Base-by-base conservation (phyloP, 2,329 filamentous ascomycete species). In the Botrytis cinerea region DNA sequence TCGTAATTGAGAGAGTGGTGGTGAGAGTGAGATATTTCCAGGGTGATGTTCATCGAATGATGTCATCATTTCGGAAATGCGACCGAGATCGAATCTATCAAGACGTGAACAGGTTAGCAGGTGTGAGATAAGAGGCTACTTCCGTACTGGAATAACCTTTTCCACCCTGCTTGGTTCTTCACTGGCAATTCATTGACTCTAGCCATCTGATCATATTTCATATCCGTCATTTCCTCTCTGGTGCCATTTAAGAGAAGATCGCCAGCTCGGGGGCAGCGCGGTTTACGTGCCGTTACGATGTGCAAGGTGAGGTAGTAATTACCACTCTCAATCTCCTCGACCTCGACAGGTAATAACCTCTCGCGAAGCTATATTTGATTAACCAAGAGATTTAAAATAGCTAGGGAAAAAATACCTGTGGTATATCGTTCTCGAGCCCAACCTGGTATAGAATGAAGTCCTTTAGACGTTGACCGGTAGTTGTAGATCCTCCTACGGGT, bases 251-350 rank as follows among this genome's bases (percentile, higher is more conserved):
- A 28, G 25, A 80, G 77, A 0, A 79, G 69, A 62, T 81, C 79
- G 9, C 80, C 80, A 10, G 77, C 74, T 16, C 79, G 76, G 18
- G 76, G 74, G 6, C 60, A 51, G 16, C 59, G 72, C 40, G 80
- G 80, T 38, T 80, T 80, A 10, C 79, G 77, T 4, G 76, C 79
- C 4, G 80, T 80, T 18, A 81, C 75, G n/a, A 81, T 74, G 62
- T 81, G 78, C 2, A 80, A 72, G 35, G 80, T 80, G 14, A 80
- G 45, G 72, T 74, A 77, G 51, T 78, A 79, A 6, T 61, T 54
- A 14, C 78, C 78, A 12, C 74, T 77, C 40, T 75, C 71, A 20
- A 81, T 70, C 6, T 70, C 59, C 18, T 71, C 48, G 5, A 45
- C 7, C n/a, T 73, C 72, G 48, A 64, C 73, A 61, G 67, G 63